Evolutionary conservation across 345 rosid species (phyloP).

Genomic region (Brassica napus): Da-Ae NC_063440.1:22595001-22595500

Average conservation of each 20-base stretch:
- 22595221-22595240: slow-evolving; percentile 54
- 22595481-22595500: slow-evolving; percentile 23
- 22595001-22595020: slow-evolving; percentile 9
- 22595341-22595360: background rate
- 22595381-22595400: slow-evolving; percentile 19
- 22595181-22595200: slow-evolving; percentile 38
- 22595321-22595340: slow-evolving; percentile 21
- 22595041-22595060: background rate
- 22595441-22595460: background rate
- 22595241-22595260: slow-evolving; percentile 50
- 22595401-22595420: slow-evolving; percentile 21
- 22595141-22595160: slow-evolving; percentile 45
- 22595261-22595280: slow-evolving; percentile 44
- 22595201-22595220: slow-evolving; percentile 47
- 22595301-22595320: slow-evolving; percentile 2
- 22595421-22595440: slow-evolving; percentile 31
- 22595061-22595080: background rate
- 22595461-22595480: background rate
- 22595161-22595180: slow-evolving; percentile 77
- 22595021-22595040: background rate
- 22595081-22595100: slow-evolving; percentile 19
- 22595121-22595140: background rate
- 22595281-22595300: slow-evolving; percentile 40
- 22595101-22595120: background rate
- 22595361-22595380: background rate